Evolutionary conservation across 768 basidiomycete species (phyloP).

Genomic region (Neoboletus magnificus): DNA sequence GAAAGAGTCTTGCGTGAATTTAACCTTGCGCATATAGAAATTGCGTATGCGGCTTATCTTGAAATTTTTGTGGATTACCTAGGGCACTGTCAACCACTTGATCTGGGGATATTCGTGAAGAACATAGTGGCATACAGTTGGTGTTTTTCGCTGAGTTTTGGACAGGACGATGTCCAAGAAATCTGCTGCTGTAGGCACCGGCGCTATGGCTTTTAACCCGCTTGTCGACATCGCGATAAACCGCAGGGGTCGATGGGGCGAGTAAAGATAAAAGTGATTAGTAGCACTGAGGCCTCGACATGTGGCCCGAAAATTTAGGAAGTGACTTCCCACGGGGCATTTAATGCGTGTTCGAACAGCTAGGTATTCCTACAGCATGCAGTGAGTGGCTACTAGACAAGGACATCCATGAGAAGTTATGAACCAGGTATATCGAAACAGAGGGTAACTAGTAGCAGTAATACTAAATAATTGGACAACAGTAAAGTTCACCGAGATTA

Average conservation of each 20-base stretch:
- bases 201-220: conserved; percentile 94
- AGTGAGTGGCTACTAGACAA: conserved; percentile 21
- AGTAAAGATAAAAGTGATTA: conserved; percentile 9
- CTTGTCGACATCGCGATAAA: conserved; percentile 64
- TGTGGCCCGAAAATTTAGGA: conserved; percentile 10
- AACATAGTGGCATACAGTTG: conserved; percentile 55
- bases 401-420: conserved; percentile 16
- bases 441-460: conserved; percentile 27
- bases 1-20: conserved; percentile 95
- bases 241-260: background rate
- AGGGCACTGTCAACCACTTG: conserved; percentile 1
- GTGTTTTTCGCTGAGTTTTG: conserved; percentile 95
- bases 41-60: conserved; percentile 98
- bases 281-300: background rate
- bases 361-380: conserved; percentile 22
- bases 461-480: conserved; percentile 15
- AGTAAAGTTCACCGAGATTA: conserved; percentile 10
- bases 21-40: conserved; percentile 99
- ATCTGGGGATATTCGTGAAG: background rate
- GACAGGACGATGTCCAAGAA: conserved; percentile 93
- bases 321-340: conserved; percentile 10
- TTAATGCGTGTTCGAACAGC: conserved; percentile 1
- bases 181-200: conserved; percentile 95
- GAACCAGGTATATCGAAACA: conserved; percentile 26
- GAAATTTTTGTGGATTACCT: conserved; percentile 99